Base-by-base conservation (phyloP, 371 early-diverging fungal species). In the Mucor mucedo region DNA sequence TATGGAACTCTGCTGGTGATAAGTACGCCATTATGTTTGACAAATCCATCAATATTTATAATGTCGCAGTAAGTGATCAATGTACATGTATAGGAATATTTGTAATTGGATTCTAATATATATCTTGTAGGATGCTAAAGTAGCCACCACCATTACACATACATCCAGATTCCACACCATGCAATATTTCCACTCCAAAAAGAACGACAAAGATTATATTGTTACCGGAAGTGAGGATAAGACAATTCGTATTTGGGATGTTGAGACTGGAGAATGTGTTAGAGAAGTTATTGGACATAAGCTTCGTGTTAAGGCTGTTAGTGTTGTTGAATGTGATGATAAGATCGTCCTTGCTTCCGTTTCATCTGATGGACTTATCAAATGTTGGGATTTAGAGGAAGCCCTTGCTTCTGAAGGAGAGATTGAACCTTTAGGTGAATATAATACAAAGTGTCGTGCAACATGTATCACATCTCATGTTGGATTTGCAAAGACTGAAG, bases 1-100 rank as follows among this genome's bases (percentile, higher is more conserved):
- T 66, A 21, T 97, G 95, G 95, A 91, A 87, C 65, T 70, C 84
- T 28, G 70, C 69, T 21, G 97, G 95, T 29, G 68, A 81, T n/a
- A 74, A 78, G 33, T 95, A 95, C 65, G 91, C 89, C 2, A 87
- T 96, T 38, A 69, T 93, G 71, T 87, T 84, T 71, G 89, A 88
- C 45, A 82, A 87, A 42, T 82, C 84, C 39, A 78, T 95, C 32
- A 83, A 86, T 49, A 79, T 95, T 29, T 88, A 91, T 66, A 86
- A 83, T 40, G 84, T 87, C 47, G 80, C 84, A 14, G 88, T 86
- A 79, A 80, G 84, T 72, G 1, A 21, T 3, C n/a, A 30, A 21
- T 27, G n/a, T 27, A 8, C 32, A 13, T 11, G 56, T 48, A 3
- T 41, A 38, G 54, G 3, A 8, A 48, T 4, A 14, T 5, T 21